A percentile compares a stretch with the other conserved stretches of the same genome.
Evolutionary conservation across 2,329 filamentous ascomycete genomes (phyloP).

Genomic region (Claviceps sp.): DNA sequence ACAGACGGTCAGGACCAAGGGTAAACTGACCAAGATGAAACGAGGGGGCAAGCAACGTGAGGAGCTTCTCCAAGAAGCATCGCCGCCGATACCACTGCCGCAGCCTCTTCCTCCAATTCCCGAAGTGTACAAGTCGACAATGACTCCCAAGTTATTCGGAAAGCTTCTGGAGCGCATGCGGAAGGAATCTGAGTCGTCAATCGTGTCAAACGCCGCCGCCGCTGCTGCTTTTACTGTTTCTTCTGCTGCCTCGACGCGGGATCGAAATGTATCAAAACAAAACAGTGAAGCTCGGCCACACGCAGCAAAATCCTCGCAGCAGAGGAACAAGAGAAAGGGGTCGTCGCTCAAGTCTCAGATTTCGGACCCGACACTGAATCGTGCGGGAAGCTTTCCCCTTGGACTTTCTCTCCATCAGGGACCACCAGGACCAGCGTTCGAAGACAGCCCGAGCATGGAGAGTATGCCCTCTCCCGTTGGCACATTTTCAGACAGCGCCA

Average conservation of each 20-base stretch:
- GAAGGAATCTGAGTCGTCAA: conserved; percentile 10
- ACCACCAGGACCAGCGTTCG: neutral
- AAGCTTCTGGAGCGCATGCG: conserved; percentile 16
- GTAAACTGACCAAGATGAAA: conserved; percentile 1
- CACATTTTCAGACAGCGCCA: too few relatives aligned
- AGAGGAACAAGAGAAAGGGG: conserved; percentile 6
- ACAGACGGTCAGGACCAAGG: neutral
- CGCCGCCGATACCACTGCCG: neutral
- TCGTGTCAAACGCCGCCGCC: neutral
- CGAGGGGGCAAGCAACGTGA: conserved; percentile 6
- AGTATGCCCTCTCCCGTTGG: neutral
- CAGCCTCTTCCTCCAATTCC: conserved; percentile 19
- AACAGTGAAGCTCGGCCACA: neutral
- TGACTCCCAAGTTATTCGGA: conserved; percentile 14
- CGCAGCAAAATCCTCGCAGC: neutral
- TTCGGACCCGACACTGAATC: conserved; percentile 11
- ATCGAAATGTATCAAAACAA: neutral
- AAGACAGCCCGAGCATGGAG: neutral
- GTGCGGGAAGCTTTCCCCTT: neutral
- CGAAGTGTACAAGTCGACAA: conserved; percentile 13
- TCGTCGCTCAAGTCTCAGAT: conserved; percentile 12
- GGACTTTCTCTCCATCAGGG: neutral
- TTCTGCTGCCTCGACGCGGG: neutral
- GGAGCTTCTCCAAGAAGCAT: conserved; percentile 10
- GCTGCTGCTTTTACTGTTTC: neutral